Base-by-base conservation (phyloP, 192 early-diverging fungal species). In the Chytriomyces confervae region DNA sequence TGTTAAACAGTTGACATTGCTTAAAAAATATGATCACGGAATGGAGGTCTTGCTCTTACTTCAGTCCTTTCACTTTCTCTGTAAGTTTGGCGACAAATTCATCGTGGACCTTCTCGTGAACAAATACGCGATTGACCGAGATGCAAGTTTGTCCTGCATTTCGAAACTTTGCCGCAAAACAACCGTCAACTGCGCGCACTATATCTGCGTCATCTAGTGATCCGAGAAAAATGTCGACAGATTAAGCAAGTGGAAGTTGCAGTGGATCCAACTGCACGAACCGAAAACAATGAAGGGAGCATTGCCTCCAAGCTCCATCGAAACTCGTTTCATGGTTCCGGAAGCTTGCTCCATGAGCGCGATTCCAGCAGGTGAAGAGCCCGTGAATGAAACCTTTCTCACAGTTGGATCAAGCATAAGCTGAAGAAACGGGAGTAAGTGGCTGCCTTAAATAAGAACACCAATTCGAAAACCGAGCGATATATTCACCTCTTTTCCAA, bases 321-420 rank as follows among this genome's bases (percentile, higher is more conserved):
- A 86, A 27, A 85, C 64, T 44, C 75, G 66, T 51, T 86, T 86
- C 76, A 95, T 82, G 5, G 87, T 84, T 45, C 80, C 75, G 0
- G 91, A 82, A 27, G 87, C 81, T 72, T 93, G 90, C 62, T 84
- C 76, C 81, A 91, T 82, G 57, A 95, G 77, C 9, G 87, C 50
- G 77, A 91, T 89, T 46, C 93, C 94, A 23, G 92, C 92, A 7
- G 79, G 76, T 0, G 92, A 92, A 50, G 93, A 94, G 16, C 93
- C 93, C 44, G 94, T 95, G 76, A 95, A 93, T 0, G 91, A 91
- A 9, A 95, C 84, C 77, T 94, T 93, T 36, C 89, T 81, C 24
- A 95, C 79, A 11, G 18, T n/a, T 20, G 13, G 10, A 29, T 23
- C 45, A 20, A 20, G 48, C 65, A 67, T 77, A 16, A 57, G 53